Conservation (phyloP, 2,329 filamentous ascomycete species). For the Beauveria sp. region DNA sequence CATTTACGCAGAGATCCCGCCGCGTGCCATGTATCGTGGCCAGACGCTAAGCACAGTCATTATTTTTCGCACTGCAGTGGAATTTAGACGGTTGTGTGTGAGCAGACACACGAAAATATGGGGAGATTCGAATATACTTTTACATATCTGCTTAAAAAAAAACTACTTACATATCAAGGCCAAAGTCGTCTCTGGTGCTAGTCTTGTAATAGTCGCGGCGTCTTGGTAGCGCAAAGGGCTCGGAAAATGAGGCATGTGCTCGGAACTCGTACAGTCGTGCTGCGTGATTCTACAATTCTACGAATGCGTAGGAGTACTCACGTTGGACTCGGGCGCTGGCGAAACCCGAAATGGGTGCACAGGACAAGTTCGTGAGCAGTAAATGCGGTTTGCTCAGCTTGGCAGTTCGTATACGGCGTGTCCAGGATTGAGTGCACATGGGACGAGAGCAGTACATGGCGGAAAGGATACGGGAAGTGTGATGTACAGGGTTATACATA, state of each 20-base stretch:
- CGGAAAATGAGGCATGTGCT: too few relatives aligned
- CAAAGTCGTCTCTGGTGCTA: too few relatives aligned
- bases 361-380: not conserved
- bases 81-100: too few relatives aligned
- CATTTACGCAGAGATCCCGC: not conserved
- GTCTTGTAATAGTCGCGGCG: not conserved
- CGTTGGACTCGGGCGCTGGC: not conserved
- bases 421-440: not conserved
- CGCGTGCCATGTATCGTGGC: slow-evolving; percentile 26
- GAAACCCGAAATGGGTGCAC: not conserved
- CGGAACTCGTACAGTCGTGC: too few relatives aligned
- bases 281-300: not conserved
- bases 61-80: not conserved
- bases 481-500: not conserved
- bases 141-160: too few relatives aligned
- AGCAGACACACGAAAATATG: too few relatives aligned
- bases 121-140: too few relatives aligned
- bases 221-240: not conserved
- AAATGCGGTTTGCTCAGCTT: not conserved
- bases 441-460: not conserved
- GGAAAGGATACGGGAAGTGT: not conserved
- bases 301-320: not conserved
- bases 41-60: slow-evolving; percentile 35
- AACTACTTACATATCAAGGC: too few relatives aligned
- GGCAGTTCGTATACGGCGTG: not conserved